Evolutionary conservation across 179 eudicot species (phyloP), one percentile per base, ranked within the genome.

Genomic region (Silene coronaria): DNA sequence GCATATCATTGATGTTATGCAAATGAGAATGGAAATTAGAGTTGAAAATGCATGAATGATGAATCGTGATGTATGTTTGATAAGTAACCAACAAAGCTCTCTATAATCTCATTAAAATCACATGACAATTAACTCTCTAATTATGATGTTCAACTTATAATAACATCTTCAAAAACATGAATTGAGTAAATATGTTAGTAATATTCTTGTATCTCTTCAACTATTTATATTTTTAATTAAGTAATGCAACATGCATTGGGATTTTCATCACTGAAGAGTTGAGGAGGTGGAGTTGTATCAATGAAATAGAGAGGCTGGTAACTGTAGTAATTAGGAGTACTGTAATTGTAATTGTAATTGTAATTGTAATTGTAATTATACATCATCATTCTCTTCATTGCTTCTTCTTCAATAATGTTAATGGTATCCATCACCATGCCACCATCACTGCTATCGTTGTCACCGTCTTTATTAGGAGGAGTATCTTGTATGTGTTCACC

Each of bases 281-380:
- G 97, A 22, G 97, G 97, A 2, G 96, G 88, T 60, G 97, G 97
- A 69, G 90, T 84, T 86, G 88, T 89, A 71, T 92, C 96, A 13
- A 90, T 87, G 26, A 82, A 67, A 63, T 92, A 90, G 14, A 85
- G 28, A 0, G 96, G 97, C 76, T 87, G 81, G 67, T 85, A 81
- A 71, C 61, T 28, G 10, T 78, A 70, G 70, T 71, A 76, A 76
- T 69, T 57, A 24, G 73, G 73, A 59, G 66, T 72, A n/a, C n/a
- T n/a, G 57, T 70, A 70, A 28, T 75, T 71, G 13, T 70, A 48
- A 53, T 80, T 62, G 45, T 84, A 80, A n/a, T n/a, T n/a, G n/a
- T n/a, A n/a, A n/a, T n/a, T n/a, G 57, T 70, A 70, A 28, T 75
- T 71, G 13, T 70, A 48, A 53, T 80, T 62, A 57, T 84, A 80